Evolutionary conservation across 768 basidiomycete species (phyloP).

Genomic region (Dioszegia hungarica): DNA sequence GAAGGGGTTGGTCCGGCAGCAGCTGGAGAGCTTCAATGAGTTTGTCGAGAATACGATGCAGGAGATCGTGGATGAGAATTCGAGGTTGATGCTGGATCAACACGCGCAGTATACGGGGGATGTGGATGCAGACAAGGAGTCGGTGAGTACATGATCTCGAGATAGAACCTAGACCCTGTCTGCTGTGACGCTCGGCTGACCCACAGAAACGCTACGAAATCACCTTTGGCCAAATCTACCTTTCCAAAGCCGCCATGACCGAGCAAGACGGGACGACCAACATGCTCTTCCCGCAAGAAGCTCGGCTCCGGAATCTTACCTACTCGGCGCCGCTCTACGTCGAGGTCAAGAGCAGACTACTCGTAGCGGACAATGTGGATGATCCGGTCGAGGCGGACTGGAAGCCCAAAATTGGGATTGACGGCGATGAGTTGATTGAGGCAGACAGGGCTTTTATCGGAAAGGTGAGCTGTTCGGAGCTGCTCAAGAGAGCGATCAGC

Average conservation of each 20-base stretch:
- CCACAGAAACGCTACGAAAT: constrained; percentile 72
- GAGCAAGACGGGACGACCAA: constrained; percentile 92
- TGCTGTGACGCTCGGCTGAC: no score
- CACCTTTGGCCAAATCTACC: constrained; percentile 94
- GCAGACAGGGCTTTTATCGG: constrained; percentile 76
- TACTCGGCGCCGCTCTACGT: constrained; percentile 94
- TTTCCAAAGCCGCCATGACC: constrained; percentile 88
- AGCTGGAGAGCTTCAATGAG: constrained; percentile 96
- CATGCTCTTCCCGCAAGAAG: constrained; percentile 94
- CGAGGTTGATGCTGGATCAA: constrained; percentile 93
- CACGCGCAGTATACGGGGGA: constrained; percentile 92
- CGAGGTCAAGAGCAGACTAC: constrained; percentile 83
- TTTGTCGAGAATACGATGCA: constrained; percentile 99
- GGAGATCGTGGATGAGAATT: constrained; percentile 93
- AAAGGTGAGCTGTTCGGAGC: constrained; percentile 32
- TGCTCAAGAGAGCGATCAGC: not conserved
- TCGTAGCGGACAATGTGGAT: constrained; percentile 63
- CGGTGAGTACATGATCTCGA: constrained; percentile 32
- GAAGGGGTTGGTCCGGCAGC: constrained; percentile 95
- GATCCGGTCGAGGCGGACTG: constrained; percentile 76
- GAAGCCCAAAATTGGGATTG: constrained; percentile 37
- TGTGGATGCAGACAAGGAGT: constrained; percentile 49
- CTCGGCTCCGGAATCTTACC: constrained; percentile 86
- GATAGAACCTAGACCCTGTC: not conserved
- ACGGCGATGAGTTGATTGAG: constrained; percentile 33